Evolutionary conservation across 2,329 filamentous ascomycete species (phyloP).

Genomic region (Ophiostoma sp.): DNA sequence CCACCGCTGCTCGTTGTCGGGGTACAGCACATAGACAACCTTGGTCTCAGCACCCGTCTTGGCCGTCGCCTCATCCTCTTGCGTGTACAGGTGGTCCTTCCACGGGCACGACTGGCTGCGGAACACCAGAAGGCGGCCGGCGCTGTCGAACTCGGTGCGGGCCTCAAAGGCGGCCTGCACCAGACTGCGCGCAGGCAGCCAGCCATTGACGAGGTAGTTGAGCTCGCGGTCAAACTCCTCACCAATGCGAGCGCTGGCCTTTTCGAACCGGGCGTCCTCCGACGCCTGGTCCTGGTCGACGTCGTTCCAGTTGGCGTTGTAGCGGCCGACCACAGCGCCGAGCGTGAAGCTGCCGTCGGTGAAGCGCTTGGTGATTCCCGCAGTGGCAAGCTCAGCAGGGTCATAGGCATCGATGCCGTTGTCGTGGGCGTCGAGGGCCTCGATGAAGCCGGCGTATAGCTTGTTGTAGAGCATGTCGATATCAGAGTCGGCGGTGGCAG

Average conservation of each 20-base stretch:
- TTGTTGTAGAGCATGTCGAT: slow-evolving; percentile 76
- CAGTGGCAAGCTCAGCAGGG: slow-evolving; percentile 56
- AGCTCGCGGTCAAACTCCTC: slow-evolving; percentile 81
- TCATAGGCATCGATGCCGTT: slow-evolving; percentile 88
- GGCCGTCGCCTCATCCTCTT: slow-evolving; percentile 61
- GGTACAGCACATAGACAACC: slow-evolving; percentile 84
- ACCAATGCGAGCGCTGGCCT: slow-evolving; percentile 77
- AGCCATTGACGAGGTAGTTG: slow-evolving; percentile 66
- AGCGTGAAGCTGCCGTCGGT: slow-evolving; percentile 77
- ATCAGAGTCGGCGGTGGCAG: slow-evolving; percentile 54
- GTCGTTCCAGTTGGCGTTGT: slow-evolving; percentile 80
- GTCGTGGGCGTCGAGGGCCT: slow-evolving; percentile 95
- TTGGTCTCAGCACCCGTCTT: slow-evolving; percentile 64
- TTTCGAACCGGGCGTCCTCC: slow-evolving; percentile 75
- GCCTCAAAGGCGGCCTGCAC: slow-evolving; percentile 70
- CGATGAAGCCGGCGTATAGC: slow-evolving; percentile 87
- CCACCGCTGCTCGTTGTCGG: slow-evolving; percentile 74
- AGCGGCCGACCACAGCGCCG: slow-evolving; percentile 71
- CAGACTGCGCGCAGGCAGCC: slow-evolving; percentile 71
- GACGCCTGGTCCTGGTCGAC: slow-evolving; percentile 57
- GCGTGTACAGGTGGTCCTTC: slow-evolving; percentile 93
- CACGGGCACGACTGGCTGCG: slow-evolving; percentile 75
- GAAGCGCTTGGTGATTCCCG: slow-evolving; percentile 73
- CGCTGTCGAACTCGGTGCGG: slow-evolving; percentile 53
- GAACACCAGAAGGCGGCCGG: slow-evolving; percentile 75